Base-by-base conservation (phyloP, 225 moss, liverwort and hornwort species). In the Marchantia polymorpha region DNA sequence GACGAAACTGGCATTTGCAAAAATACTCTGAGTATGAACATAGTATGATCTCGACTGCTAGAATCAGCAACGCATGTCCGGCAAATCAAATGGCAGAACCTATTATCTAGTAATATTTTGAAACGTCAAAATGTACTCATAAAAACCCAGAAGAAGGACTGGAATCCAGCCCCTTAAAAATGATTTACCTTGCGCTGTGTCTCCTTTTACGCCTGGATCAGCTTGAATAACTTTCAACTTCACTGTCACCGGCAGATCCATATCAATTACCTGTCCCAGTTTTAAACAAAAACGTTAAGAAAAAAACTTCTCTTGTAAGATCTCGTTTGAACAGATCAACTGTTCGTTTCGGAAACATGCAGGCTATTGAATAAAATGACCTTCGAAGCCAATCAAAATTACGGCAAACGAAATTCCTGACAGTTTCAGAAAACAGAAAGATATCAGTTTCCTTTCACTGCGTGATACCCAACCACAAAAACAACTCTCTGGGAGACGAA, bases 141-240 rank as follows among this genome's bases (percentile, higher is more conserved):
- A 39, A 39, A 2, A 39, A 39, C 5, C 39, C 5, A 39, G 39
- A 2, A 39, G 39, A 39, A 39, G 5, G 39, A 39, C 39, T 27
- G 17, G 29, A 25, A 60, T 19, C 19, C 20, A 25, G 22, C n/a
- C 10, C 54, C 27, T 29, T 15, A n/a, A 7, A 10, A 8, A 58
- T 61, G 39, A 64, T 30, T 0, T 82, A 93, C 99, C 99, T 91
- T 93, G 92, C 73, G 99, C 95, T 55, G 99, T 95, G 82, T 99
- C 93, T 69, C 99, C 99, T 82, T 99, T 99, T 6, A 93, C 76
- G 70, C 95, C 95, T 81, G 95, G 99, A 83, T 93, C 93, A 81
- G 95, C 87, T 83, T 99, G 88, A 16, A 54, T 75, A 25, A 95
- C 91, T 88, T 90, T 92, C 83, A 91, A 77, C 71, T 92, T 83